Evolutionary conservation across 768 basidiomycete genomes (phyloP).

Genomic region (Russula earlei): DNA sequence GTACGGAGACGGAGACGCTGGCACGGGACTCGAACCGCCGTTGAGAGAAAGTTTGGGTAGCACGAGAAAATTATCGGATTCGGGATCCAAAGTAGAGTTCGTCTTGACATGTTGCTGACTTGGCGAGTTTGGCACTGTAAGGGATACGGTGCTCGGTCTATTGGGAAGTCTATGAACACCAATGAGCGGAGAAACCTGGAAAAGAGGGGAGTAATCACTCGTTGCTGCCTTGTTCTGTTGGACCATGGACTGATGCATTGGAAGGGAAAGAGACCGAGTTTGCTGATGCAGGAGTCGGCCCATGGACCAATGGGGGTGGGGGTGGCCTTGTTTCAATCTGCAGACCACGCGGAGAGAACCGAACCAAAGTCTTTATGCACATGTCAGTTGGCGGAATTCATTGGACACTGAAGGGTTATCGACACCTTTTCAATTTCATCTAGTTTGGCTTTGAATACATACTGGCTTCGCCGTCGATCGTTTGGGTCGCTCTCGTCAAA

Average conservation of each 20-base stretch:
- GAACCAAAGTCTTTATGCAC: constrained; percentile 45
- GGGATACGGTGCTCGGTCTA: constrained; percentile 26
- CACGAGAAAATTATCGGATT: constrained; percentile 33
- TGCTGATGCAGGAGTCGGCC: background rate
- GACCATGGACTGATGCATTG: background rate
- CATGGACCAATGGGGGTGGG: constrained; percentile 18
- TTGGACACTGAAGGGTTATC: constrained; percentile 17
- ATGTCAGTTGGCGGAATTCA: background rate
- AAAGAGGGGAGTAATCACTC: constrained; percentile 7
- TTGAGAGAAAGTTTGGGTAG: constrained; percentile 60
- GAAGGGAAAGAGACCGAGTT: background rate
- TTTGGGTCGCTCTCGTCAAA: constrained; percentile 64
- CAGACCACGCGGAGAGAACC: constrained; percentile 49
- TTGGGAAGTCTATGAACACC: background rate
- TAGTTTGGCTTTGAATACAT: constrained; percentile 61
- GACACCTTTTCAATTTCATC: constrained; percentile 75
- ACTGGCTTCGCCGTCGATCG: constrained; percentile 66
- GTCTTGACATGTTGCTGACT: constrained; percentile 11
- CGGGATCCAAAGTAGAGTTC: background rate
- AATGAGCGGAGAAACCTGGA: background rate
- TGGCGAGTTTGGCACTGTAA: constrained; percentile 37
- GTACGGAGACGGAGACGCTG: constrained; percentile 32
- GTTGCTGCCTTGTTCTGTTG: constrained; percentile 1
- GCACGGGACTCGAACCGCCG: constrained; percentile 54
- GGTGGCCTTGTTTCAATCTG: constrained; percentile 14